These are phyloP conservation scores for Amanita rimosa DNA, from an alignment of 768 basidiomycete species.

Conservation along the genomic window DNA sequence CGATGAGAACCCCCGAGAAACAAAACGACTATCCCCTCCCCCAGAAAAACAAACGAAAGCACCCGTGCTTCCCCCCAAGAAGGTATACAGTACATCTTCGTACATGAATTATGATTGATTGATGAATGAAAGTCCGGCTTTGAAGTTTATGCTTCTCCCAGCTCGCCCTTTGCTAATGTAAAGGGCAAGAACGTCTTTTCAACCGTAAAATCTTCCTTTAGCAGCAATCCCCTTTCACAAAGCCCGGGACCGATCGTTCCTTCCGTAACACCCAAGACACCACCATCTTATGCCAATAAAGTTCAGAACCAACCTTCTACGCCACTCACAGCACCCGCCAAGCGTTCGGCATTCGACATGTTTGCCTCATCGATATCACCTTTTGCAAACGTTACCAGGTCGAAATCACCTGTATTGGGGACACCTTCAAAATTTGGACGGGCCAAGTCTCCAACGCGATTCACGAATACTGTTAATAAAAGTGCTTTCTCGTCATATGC, in stretches of 20 bases:
- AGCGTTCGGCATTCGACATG: conserved; percentile 24
- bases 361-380: conserved; percentile 20
- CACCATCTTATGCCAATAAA: neutral
- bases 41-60: conserved; percentile 34
- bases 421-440: conserved; percentile 27
- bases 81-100: conserved; percentile 5
- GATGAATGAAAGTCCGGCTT: conserved; percentile 46
- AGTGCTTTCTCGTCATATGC: conserved; percentile 58
- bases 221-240: conserved; percentile 17
- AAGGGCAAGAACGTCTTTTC: conserved; percentile 52
- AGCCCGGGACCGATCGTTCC: conserved; percentile 12
- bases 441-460: conserved; percentile 48
- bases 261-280: neutral
- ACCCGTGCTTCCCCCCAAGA: conserved; percentile 17
- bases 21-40: conserved; percentile 56
- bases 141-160: conserved; percentile 67
- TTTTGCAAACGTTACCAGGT: conserved; percentile 21
- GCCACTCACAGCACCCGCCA: conserved; percentile 15
- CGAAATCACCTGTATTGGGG: conserved; percentile 45
- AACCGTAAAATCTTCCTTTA: conserved; percentile 22
- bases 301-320: conserved; percentile 5
- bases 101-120: neutral
- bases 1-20: conserved; percentile 51
- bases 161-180: conserved; percentile 64
- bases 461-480: conserved; percentile 26